Base-by-base conservation (phyloP, 2,329 filamentous ascomycete species). In the Ceratocystis lukuohia region DNA sequence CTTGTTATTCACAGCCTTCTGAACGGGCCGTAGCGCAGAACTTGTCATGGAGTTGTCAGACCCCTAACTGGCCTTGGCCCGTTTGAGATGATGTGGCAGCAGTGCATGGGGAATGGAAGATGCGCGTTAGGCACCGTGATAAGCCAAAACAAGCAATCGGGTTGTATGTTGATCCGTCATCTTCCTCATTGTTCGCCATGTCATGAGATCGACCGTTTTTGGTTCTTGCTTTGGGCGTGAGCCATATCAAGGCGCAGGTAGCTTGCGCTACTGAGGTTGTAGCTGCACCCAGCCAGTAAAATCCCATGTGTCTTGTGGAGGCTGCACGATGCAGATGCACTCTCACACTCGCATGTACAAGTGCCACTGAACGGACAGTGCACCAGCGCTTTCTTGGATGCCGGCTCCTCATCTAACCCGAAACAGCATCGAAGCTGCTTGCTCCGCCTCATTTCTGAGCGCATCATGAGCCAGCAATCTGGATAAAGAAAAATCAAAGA, bases 51-150 rank as follows among this genome's bases (percentile, higher is more conserved):
- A 41, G 46, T 25, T 37, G 56, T 59, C 56, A 59, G 56, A 59
- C 56, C 56, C 30, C 33, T 37, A 37, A 59, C 8, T 30, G 56
- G 28, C 28, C 56, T 5, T 59, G 28, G 12, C 28, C 56, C 5
- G 56, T 37, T 59, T 59, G 56, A 37, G 56, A 37, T 59, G 56
- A 59, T 59, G 56, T 59, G 56, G 56, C 56, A 59, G 56, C 56
- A 59, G 56, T 20, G 56, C 56, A 59, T 37, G 56, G 10, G 7
- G 37, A 41, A 41, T 41, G 37, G 37, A 12, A 41, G 20, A 25
- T 53, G 48, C 20, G 17, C 48, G 25, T 53, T 53, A 53, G 48
- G 48, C 48, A 53, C 48, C 20, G 48, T 53, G 48, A 28, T 53
- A 53, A 53, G 10, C 48, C 20, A 28, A 41, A 6, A n/a, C 22